Evolutionary conservation across 2,329 filamentous ascomycete species (phyloP).

Genomic region (Metarhizium album): DNA sequence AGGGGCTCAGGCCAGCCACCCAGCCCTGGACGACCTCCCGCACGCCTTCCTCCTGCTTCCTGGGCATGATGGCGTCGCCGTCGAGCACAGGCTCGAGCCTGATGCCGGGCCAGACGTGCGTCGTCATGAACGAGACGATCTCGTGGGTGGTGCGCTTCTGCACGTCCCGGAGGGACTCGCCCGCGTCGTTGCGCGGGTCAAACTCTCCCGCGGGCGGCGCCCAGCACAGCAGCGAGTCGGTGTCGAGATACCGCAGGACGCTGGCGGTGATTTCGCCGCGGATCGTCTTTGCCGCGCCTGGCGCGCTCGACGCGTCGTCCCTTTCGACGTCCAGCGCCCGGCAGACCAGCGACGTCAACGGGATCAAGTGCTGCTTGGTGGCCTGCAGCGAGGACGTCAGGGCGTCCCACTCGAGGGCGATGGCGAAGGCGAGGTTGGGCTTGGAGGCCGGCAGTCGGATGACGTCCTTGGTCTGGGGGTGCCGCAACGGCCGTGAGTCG

Average conservation of each 20-base stretch:
- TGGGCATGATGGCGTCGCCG: constrained; percentile 63
- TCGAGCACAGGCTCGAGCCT: constrained; percentile 73
- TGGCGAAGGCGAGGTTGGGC: constrained; percentile 68
- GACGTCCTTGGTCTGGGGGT: constrained; percentile 59
- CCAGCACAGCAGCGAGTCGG: constrained; percentile 90
- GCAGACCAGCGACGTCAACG: constrained; percentile 74
- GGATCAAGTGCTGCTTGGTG: constrained; percentile 76
- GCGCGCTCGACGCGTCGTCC: constrained; percentile 41
- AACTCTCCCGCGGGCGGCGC: constrained; percentile 44
- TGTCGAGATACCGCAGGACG: constrained; percentile 78
- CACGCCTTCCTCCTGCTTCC: constrained; percentile 63
- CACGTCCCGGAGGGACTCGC: constrained; percentile 54
- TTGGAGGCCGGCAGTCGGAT: constrained; percentile 66
- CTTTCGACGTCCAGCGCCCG: constrained; percentile 71
- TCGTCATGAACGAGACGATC: constrained; percentile 60
- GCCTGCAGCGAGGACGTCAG: constrained; percentile 75
- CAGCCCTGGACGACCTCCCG: constrained; percentile 67
- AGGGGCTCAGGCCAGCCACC: constrained; percentile 60
- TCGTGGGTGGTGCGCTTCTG: constrained; percentile 61
- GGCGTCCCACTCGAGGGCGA: constrained; percentile 89
- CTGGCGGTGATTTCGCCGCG: constrained; percentile 54
- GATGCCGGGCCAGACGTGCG: constrained; percentile 73
- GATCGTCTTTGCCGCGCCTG: constrained; percentile 37
- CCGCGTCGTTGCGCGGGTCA: constrained; percentile 33
- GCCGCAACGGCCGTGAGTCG: constrained; percentile 69